Conservation (phyloP, 306 rosid species). For the Medicago ruthenica region DNA sequence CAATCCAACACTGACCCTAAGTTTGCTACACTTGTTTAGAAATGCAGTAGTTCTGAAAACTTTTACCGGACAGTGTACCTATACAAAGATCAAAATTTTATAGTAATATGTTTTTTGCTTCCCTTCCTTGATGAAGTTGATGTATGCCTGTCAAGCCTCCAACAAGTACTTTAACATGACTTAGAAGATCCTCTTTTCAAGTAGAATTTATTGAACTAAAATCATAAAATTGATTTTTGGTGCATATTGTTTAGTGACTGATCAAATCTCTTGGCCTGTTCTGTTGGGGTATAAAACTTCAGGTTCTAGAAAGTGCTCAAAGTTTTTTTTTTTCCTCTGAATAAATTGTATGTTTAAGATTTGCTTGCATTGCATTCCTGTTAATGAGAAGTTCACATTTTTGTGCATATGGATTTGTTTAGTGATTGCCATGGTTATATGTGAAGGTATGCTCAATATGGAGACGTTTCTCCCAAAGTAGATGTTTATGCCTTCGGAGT, state of each 20-base stretch:
- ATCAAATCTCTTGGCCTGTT: neutral
- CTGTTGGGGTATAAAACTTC: neutral
- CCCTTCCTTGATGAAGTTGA: neutral
- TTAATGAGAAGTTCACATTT: slow-evolving; percentile 20
- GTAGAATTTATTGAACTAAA: neutral
- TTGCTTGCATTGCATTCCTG: slow-evolving; percentile 5
- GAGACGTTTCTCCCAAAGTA: slow-evolving; percentile 92
- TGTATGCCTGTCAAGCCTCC: neutral
- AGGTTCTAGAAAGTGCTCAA: slow-evolving; percentile 26
- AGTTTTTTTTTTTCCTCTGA: slow-evolving; percentile 6
- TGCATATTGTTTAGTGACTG: neutral
- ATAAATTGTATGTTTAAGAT: neutral
- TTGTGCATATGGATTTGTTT: slow-evolving; percentile 6
- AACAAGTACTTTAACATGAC: neutral
- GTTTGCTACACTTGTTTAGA: slow-evolving; percentile 9
- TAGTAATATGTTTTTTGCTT: neutral
- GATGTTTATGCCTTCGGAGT: slow-evolving; percentile 97
- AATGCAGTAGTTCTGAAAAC: neutral
- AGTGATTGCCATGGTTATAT: slow-evolving; percentile 21
- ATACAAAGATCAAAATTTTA: neutral
- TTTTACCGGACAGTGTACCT: slow-evolving; percentile 6
- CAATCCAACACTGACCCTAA: neutral
- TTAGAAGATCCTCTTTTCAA: neutral
- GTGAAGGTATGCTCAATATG: slow-evolving; percentile 91
- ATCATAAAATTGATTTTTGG: neutral